Conservation (phyloP, 768 basidiomycete genomes). For the Psilocybe sp. region DNA sequence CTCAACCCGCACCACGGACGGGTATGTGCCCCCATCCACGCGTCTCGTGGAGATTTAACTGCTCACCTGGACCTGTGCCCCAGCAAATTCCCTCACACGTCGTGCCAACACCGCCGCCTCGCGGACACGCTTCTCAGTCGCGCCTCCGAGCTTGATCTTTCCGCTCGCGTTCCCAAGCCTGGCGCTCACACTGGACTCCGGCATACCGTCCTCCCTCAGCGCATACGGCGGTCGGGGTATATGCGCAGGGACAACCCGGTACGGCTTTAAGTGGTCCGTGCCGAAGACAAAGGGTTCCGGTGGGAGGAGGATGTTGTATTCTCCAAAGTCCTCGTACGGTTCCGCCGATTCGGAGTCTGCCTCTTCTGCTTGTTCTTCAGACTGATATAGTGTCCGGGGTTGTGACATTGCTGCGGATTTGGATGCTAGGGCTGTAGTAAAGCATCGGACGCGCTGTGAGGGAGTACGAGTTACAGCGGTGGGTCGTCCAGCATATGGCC, state of each 20-base stretch:
- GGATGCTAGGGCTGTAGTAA: no score
- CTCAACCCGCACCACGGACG: not conserved
- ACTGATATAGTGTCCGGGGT: no score
- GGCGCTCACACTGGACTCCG: conserved; percentile 6
- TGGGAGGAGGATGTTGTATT: conserved; percentile 62
- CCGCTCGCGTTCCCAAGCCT: conserved; percentile 6
- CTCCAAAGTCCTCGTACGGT: conserved; percentile 38
- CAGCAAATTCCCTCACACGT: conserved; percentile 52
- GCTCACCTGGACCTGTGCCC: conserved; percentile 50
- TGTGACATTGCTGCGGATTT: no score
- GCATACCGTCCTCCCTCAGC: conserved; percentile 9
- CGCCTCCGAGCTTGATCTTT: conserved; percentile 48
- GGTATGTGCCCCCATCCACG: no score
- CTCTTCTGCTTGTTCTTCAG: no score
- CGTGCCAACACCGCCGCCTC: conserved; percentile 55
- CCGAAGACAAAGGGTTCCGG: conserved; percentile 64
- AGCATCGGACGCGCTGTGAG: no score
- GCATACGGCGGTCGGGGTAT: conserved; percentile 62
- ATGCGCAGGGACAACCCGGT: conserved; percentile 49
- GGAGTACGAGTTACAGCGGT: no score
- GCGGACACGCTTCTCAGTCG: conserved; percentile 50
- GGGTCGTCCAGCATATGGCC: no score
- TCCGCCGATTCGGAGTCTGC: not conserved
- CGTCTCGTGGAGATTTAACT: no score
- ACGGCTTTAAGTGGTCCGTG: conserved; percentile 53